Conservation (phyloP, 768 basidiomycete species). For the Suillus ampliporus region DNA sequence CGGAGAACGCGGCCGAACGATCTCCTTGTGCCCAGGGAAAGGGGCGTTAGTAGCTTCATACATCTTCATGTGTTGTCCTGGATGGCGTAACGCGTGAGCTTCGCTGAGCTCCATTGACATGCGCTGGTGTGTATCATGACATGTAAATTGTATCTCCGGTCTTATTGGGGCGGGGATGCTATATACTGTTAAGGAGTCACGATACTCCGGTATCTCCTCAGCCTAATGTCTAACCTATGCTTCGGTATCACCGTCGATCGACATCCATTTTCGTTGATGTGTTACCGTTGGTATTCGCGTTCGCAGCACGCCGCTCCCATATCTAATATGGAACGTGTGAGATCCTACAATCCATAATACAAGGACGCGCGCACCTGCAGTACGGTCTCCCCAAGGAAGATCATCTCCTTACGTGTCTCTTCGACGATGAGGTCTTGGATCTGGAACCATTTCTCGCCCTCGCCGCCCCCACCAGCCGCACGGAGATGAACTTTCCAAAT, state of each 20-base stretch:
- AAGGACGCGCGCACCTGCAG: slow-evolving; percentile 69
- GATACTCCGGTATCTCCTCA: slow-evolving; percentile 37
- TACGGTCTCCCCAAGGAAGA: slow-evolving; percentile 95
- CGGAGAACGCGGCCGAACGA: not conserved
- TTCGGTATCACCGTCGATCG: slow-evolving; percentile 32
- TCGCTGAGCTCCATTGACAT: slow-evolving; percentile 10
- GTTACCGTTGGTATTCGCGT: slow-evolving; percentile 18
- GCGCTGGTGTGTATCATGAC: slow-evolving; percentile 9
- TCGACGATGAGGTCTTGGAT: slow-evolving; percentile 96
- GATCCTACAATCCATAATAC: slow-evolving; percentile 10
- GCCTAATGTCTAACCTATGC: slow-evolving; percentile 6
- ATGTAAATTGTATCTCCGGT: slow-evolving; percentile 8
- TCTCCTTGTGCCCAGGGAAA: not conserved
- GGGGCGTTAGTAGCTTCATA: not conserved
- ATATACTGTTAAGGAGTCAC: not conserved
- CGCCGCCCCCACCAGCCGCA: slow-evolving; percentile 74
- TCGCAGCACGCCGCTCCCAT: slow-evolving; percentile 60
- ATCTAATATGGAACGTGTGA: slow-evolving; percentile 47
- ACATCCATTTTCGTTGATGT: slow-evolving; percentile 35
- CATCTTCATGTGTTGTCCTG: slow-evolving; percentile 5
- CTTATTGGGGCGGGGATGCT: slow-evolving; percentile 1
- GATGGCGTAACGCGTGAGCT: slow-evolving; percentile 3
- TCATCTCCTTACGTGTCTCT: slow-evolving; percentile 97
- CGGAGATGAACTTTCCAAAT: slow-evolving; percentile 92
- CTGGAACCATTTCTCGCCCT: slow-evolving; percentile 93